phyloP scores from a whole-genome alignment of 1,139 yeast species.

The Saccharomyces hybrid region DNA sequence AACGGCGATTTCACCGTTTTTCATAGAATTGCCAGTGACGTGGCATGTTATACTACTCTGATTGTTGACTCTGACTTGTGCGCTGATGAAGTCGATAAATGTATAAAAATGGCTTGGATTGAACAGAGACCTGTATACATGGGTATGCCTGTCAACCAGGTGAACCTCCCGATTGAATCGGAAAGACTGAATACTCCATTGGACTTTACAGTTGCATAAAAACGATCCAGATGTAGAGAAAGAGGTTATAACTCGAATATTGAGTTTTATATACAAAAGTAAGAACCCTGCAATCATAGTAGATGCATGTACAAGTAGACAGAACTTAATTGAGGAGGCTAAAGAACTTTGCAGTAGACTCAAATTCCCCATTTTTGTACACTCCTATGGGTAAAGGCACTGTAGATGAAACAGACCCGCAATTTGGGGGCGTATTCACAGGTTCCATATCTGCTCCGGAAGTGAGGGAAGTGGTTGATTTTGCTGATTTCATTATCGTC shows the following conservation, averaged over 20 bases:
- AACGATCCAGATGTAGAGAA: conserved; percentile 59
- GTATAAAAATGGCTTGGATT: conserved; percentile 58
- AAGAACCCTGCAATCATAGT: conserved; percentile 64
- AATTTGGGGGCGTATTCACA: conserved; percentile 78
- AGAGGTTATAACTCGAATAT: conserved; percentile 56
- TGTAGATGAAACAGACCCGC: conserved; percentile 58
- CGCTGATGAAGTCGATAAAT: conserved; percentile 59
- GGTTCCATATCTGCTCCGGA: conserved; percentile 73
- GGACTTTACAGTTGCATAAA: conserved; percentile 45
- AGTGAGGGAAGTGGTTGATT: conserved; percentile 67
- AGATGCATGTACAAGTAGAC: conserved; percentile 81
- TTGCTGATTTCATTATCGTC: conserved; percentile 65
- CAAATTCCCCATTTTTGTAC: conserved; percentile 73
- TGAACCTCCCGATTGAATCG: conserved; percentile 50
- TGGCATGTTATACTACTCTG: conserved; percentile 54
- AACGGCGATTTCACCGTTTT: conserved; percentile 77
- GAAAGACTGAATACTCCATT: conserved; percentile 50
- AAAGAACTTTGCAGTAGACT: conserved; percentile 52
- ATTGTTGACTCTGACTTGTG: conserved; percentile 54
- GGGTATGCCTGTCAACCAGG: conserved; percentile 74
- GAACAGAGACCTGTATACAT: conserved; percentile 75
- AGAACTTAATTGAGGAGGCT: conserved; percentile 53
- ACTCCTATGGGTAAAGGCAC: conserved; percentile 90
- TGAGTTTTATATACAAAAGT: conserved; percentile 46
- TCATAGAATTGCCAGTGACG: conserved; percentile 59